phyloP scores from a whole-genome alignment of 139 green algal species.

The Trebouxia sp. region DNA sequence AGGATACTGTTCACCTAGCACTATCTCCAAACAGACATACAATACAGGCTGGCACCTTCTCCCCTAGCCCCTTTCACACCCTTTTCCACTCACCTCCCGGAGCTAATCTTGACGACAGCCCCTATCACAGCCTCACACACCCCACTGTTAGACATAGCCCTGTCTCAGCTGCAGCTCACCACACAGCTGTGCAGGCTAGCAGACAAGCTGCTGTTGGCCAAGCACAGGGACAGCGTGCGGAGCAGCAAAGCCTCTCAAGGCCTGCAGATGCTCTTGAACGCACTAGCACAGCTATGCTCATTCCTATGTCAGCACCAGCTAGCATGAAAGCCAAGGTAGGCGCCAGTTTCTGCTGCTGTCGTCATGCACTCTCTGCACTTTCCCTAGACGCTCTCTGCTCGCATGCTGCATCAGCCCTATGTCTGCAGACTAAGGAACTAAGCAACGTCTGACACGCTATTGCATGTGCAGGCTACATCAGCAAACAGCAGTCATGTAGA shows the following conservation, averaged over 20 bases:
- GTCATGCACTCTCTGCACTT: no score
- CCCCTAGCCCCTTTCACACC: background rate
- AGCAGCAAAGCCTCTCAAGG: background rate
- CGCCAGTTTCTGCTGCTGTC: no score
- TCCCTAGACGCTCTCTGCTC: no score
- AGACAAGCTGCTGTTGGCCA: slow-evolving; percentile 6
- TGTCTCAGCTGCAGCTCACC: slow-evolving; percentile 9
- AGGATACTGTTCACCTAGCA: background rate
- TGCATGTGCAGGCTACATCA: background rate
- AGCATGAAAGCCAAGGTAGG: background rate
- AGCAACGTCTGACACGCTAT: no score
- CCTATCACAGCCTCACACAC: background rate
- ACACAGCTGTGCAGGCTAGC: slow-evolving; percentile 10
- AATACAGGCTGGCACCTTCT: background rate
- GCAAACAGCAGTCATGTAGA: background rate
- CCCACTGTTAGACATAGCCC: slow-evolving; percentile 2
- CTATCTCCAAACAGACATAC: background rate
- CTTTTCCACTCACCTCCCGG: slow-evolving; percentile 15
- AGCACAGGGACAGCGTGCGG: background rate
- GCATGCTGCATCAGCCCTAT: no score
- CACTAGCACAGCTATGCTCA: background rate
- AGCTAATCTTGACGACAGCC: slow-evolving; percentile 8
- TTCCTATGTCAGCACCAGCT: background rate
- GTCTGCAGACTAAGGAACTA: no score
- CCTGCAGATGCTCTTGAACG: background rate